Conservation (phyloP, 2,329 filamentous ascomycete genomes). For the Capronia americana region DNA sequence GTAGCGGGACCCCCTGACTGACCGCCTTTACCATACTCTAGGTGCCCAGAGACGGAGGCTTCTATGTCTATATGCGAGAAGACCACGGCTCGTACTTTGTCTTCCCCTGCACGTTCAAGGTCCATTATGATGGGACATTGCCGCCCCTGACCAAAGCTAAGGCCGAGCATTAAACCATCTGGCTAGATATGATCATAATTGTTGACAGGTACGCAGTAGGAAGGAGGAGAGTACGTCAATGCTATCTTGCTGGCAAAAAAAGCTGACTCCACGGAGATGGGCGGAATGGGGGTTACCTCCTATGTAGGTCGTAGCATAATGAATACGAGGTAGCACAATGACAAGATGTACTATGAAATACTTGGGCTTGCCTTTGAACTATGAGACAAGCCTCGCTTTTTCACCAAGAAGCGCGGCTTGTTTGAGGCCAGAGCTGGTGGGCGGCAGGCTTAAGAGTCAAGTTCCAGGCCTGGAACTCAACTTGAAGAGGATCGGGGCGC, state of each 20-base stretch:
- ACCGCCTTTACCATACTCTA: slow-evolving; percentile 7
- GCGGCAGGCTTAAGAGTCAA: no score
- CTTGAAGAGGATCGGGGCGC: no score
- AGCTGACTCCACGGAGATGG: not conserved
- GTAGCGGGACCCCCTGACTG: not conserved
- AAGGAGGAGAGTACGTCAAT: not conserved
- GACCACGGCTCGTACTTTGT: slow-evolving; percentile 66
- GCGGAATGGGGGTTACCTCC: not conserved
- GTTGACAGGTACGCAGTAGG: not conserved
- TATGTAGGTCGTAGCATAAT: not conserved
- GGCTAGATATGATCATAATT: not conserved
- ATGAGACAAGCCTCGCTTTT: no score
- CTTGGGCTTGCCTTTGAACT: no score
- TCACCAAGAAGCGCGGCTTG: no score
- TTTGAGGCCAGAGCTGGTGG: not conserved
- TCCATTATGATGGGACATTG: slow-evolving; percentile 52
- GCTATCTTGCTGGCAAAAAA: not conserved
- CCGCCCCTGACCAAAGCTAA: slow-evolving; percentile 32
- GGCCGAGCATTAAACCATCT: slow-evolving; percentile 13
- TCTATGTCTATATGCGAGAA: slow-evolving; percentile 68
- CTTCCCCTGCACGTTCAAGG: slow-evolving; percentile 57
- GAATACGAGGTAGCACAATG: no score
- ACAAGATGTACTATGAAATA: no score
- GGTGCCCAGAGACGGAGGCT: slow-evolving; percentile 61
- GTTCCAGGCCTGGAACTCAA: no score